Conservation (phyloP, 2,329 filamentous ascomycete genomes). For the Penicillium sp. region DNA sequence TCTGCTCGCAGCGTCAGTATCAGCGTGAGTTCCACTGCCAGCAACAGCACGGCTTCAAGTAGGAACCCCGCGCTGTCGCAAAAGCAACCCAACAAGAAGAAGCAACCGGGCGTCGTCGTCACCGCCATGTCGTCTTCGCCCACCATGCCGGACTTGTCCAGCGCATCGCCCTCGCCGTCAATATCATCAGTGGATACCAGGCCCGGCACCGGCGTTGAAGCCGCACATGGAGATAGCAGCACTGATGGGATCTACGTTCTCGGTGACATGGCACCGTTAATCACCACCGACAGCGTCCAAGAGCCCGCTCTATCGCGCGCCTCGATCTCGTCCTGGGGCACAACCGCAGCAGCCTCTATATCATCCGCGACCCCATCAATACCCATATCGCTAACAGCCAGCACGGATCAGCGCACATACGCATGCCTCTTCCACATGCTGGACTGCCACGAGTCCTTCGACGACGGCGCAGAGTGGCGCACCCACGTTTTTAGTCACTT, state of each 20-base stretch:
- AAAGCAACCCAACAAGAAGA: conserved; percentile 5
- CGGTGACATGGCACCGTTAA: conserved; percentile 16
- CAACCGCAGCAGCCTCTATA: conserved; percentile 10
- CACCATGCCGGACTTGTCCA: conserved; percentile 34
- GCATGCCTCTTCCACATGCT: conserved; percentile 48
- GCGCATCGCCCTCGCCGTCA: conserved; percentile 31
- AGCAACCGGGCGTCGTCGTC: conserved; percentile 13
- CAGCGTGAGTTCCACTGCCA: conserved; percentile 4
- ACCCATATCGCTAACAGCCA: conserved; percentile 1
- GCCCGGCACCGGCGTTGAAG: conserved; percentile 23
- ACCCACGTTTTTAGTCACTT: conserved; percentile 49
- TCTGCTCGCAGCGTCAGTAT: conserved; percentile 1
- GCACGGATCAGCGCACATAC: conserved; percentile 23
- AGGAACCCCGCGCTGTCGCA: conserved; percentile 1
- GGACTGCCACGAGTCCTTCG: conserved; percentile 44
- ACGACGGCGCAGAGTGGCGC: conserved; percentile 42
- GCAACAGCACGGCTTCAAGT: conserved; percentile 4
- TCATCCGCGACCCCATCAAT: conserved; percentile 9
- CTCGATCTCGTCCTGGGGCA: conserved; percentile 30
- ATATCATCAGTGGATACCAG: conserved; percentile 35
- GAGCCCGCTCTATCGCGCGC: conserved; percentile 11
- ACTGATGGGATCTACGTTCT: conserved; percentile 20
- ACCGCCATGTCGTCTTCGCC: conserved; percentile 22
- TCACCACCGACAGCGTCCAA: conserved; percentile 1
- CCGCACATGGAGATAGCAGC: conserved; percentile 9